These are phyloP conservation scores for Lodderomyces beijingensis DNA, from an alignment of 1,139 yeast genomes.

Conservation along the genomic window DNA sequence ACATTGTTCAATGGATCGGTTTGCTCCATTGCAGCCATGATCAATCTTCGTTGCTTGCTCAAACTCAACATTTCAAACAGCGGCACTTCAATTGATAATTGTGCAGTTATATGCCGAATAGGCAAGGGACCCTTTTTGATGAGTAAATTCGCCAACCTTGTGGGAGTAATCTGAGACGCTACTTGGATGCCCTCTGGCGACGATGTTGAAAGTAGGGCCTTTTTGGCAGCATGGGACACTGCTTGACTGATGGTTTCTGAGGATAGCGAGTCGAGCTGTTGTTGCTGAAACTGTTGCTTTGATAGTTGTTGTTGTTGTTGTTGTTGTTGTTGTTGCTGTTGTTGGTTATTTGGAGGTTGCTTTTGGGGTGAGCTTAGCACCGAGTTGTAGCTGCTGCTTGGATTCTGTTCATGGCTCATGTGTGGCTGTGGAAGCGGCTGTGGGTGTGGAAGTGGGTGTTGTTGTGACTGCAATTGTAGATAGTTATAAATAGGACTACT, in stretches of 20 bases:
- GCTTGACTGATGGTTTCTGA: constrained; percentile 1
- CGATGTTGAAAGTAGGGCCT: constrained; percentile 59
- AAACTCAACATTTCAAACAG: constrained; percentile 77
- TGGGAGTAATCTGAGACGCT: constrained; percentile 81
- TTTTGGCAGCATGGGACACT: constrained; percentile 10
- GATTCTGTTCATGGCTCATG: constrained; percentile 1
- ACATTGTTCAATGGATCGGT: constrained; percentile 55
- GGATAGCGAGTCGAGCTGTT: constrained; percentile 3
- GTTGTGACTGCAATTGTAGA: constrained; percentile 2
- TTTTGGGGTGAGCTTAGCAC: neutral
- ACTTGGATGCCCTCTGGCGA: constrained; percentile 88
- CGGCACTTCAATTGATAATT: constrained; percentile 68
- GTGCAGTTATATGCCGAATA: constrained; percentile 82
- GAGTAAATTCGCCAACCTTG: constrained; percentile 65
- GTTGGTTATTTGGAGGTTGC: constrained; percentile 2
- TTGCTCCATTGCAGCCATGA: constrained; percentile 82
- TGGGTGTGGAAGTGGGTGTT: constrained; percentile 2
- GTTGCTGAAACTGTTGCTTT: constrained; percentile 3
- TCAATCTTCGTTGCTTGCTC: constrained; percentile 84
- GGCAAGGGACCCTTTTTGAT: constrained; percentile 82
- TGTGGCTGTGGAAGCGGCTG: constrained; percentile 3
- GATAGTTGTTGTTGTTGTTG: constrained; percentile 2
- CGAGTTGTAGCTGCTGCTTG: neutral
- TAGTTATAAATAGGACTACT: constrained; percentile 4
- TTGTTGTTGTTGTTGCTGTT: constrained; percentile 4